Conservation (phyloP, 2,329 filamentous ascomycete genomes). For the Microcyclospora tardicrescens region DNA sequence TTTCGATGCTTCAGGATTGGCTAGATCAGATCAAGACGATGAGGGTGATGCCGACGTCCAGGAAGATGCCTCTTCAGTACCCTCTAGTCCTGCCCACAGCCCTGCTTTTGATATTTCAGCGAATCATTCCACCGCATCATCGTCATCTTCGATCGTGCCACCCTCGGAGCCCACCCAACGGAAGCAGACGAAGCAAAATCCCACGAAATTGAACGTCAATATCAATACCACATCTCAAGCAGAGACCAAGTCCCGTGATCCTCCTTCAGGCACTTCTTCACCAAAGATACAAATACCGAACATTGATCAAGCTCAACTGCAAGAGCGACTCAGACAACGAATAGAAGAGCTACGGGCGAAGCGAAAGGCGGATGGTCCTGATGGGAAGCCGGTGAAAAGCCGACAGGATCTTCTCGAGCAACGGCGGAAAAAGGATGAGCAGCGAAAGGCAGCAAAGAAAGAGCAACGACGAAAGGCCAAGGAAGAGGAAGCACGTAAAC, state of each 20-base stretch:
- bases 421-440: constrained; percentile 72
- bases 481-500: constrained; percentile 58
- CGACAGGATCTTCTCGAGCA: constrained; percentile 87
- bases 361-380: constrained; percentile 73
- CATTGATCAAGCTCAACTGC: constrained; percentile 59
- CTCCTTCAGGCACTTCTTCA: constrained; percentile 17
- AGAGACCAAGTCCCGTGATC: constrained; percentile 1
- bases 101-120: constrained; percentile 28
- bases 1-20: constrained; percentile 21
- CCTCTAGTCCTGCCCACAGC: constrained; percentile 27
- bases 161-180: constrained; percentile 7
- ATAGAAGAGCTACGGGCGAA: constrained; percentile 75
- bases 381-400: constrained; percentile 71
- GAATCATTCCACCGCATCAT: constrained; percentile 31
- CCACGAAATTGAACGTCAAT: constrained; percentile 1
- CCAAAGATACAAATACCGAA: constrained; percentile 34
- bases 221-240: background rate
- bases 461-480: constrained; percentile 65
- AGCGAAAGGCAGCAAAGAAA: constrained; percentile 80
- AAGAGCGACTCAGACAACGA: constrained; percentile 64
- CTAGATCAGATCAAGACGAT: constrained; percentile 6
- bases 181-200: constrained; percentile 4
- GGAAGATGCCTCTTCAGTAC: constrained; percentile 21
- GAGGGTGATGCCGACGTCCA: constrained; percentile 18
- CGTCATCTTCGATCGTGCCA: constrained; percentile 33